Percentiles rank a stretch among this genome's conserved stretches.
These are phyloP conservation scores for Thelonectria olida DNA, from an alignment of 2,329 filamentous ascomycete genomes.

Conservation along the genomic window DNA sequence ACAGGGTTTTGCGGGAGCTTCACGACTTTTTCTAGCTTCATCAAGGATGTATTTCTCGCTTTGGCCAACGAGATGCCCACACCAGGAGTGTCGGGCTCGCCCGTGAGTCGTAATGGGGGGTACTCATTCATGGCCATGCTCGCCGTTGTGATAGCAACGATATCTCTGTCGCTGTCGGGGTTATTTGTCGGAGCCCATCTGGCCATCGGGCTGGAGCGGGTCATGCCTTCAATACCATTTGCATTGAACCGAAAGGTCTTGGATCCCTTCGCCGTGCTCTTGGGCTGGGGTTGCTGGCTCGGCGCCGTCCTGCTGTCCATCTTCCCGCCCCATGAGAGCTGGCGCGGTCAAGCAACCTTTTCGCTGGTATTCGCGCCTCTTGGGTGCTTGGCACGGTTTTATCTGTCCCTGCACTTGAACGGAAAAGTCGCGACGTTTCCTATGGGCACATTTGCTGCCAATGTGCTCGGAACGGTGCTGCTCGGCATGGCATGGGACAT, in stretches of 20 bases:
- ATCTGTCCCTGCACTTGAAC: conserved; percentile 77
- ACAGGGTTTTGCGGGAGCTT: conserved; percentile 91
- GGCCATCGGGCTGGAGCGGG: conserved; percentile 67
- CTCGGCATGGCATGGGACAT: conserved; percentile 82
- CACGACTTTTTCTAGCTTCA: conserved; percentile 89
- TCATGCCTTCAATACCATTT: conserved; percentile 70
- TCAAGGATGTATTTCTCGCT: conserved; percentile 81
- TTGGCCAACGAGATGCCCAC: conserved; percentile 75
- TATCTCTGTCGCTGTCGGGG: conserved; percentile 75
- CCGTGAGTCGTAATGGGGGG: conserved; percentile 69
- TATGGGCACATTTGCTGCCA: conserved; percentile 85
- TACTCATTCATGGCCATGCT: conserved; percentile 85
- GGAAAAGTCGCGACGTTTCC: conserved; percentile 74
- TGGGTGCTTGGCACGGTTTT: conserved; percentile 81
- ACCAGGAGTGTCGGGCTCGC: conserved; percentile 47
- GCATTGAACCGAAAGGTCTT: conserved; percentile 65
- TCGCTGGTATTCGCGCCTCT: conserved; percentile 83
- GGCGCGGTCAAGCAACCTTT: conserved; percentile 81
- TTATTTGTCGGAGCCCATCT: conserved; percentile 80
- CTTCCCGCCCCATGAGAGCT: conserved; percentile 75
- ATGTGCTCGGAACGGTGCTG: conserved; percentile 79
- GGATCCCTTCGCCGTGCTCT: conserved; percentile 69
- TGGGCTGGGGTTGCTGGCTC: conserved; percentile 81
- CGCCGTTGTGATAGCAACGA: conserved; percentile 77
- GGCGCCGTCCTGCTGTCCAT: conserved; percentile 77